Conservation (phyloP, 2,329 filamentous ascomycete genomes). For the Ambrosiella cleistominuta region DNA sequence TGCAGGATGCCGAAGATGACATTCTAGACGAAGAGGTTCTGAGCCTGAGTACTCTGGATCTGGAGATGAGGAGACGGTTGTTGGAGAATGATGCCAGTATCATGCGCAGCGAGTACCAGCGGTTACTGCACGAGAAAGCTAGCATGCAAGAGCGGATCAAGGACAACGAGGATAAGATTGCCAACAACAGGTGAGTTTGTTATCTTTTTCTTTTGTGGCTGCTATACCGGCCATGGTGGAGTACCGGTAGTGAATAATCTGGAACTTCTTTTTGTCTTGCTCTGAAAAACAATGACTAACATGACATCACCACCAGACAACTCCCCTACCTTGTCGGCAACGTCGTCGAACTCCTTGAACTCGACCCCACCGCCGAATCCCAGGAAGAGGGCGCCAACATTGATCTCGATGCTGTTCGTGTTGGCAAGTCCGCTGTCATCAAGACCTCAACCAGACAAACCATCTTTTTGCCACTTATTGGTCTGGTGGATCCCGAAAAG, state of each 20-base stretch:
- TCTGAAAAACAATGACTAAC: background rate
- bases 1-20: constrained; percentile 77
- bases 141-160: constrained; percentile 98
- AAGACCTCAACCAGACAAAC: constrained; percentile 98
- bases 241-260: background rate
- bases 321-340: constrained; percentile 96
- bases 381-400: constrained; percentile 98
- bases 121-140: constrained; percentile 84
- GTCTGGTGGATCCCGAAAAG: constrained; percentile 85
- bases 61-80: constrained; percentile 74
- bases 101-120: constrained; percentile 94
- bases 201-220: constrained; percentile 4
- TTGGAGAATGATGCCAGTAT: constrained; percentile 96
- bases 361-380: constrained; percentile 89
- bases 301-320: constrained; percentile 43
- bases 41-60: constrained; percentile 82
- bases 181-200: constrained; percentile 70
- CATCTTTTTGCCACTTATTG: constrained; percentile 94
- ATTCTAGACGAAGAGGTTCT: constrained; percentile 87
- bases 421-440: constrained; percentile 97
- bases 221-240: background rate
- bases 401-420: constrained; percentile 86
- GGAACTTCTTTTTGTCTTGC: background rate
- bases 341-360: constrained; percentile 89
- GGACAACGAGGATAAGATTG: constrained; percentile 97